Conservation (phyloP, 139 green algal species). For the Closterium sp. region DNA sequence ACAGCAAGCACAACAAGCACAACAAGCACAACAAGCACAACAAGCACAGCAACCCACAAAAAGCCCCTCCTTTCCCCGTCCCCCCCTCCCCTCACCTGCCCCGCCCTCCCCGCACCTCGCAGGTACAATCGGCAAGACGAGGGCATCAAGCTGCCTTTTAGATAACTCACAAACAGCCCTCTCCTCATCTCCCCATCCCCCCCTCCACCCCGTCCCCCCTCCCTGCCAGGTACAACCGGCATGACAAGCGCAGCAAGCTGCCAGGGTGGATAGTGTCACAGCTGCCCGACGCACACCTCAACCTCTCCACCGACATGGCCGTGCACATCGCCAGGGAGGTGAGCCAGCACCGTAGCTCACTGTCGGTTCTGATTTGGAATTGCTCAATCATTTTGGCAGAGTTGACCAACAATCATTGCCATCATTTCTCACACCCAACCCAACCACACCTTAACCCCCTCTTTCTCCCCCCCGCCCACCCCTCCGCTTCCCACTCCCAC, state of each 20-base stretch:
- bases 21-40: too few relatives aligned
- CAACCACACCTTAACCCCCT: background rate
- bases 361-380: background rate
- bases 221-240: conserved; percentile 76
- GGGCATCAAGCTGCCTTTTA: background rate
- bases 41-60: too few relatives aligned
- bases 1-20: too few relatives aligned
- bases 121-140: background rate
- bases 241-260: conserved; percentile 86
- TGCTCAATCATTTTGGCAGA: conserved; percentile 1
- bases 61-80: background rate
- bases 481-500: background rate
- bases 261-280: conserved; percentile 87
- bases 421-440: background rate
- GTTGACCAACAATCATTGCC: background rate
- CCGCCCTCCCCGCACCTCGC: too few relatives aligned
- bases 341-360: background rate
- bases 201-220: background rate
- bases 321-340: conserved; percentile 78
- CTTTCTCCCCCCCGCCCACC: background rate
- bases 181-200: background rate
- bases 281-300: conserved; percentile 88
- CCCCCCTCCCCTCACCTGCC: background rate
- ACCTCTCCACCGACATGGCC: conserved; percentile 94
- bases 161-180: background rate